Evolutionary conservation across 148 eudicot genomes (phyloP).

Genomic region (Polygonum maritimum): DNA sequence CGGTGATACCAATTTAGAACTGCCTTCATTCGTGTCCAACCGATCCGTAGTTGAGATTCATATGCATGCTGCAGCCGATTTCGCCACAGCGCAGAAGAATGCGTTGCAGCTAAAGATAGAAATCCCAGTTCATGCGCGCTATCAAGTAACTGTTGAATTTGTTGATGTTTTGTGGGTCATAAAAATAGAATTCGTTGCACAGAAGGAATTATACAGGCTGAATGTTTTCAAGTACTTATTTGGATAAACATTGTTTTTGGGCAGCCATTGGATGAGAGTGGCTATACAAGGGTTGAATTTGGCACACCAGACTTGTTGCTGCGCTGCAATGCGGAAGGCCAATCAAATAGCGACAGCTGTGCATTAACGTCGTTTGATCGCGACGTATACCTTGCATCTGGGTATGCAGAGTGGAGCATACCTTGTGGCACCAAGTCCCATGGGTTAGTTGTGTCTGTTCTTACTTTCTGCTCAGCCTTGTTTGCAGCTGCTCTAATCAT

Average conservation of each 20-base stretch:
- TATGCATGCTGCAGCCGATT: slow-evolving; percentile 28
- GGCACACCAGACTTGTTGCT: slow-evolving; percentile 49
- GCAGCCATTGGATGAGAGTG: slow-evolving; percentile 52
- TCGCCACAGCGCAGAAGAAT: slow-evolving; percentile 18
- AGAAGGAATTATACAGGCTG: neutral
- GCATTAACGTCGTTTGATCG: slow-evolving; percentile 16
- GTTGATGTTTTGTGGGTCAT: neutral
- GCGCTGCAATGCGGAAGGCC: slow-evolving; percentile 27
- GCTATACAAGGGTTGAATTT: slow-evolving; percentile 50
- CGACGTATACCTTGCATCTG: slow-evolving; percentile 12
- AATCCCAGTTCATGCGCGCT: slow-evolving; percentile 75
- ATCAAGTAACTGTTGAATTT: slow-evolving; percentile 26
- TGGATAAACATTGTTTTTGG: slow-evolving; percentile 1
- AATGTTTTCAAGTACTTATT: neutral
- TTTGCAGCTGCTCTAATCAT: slow-evolving; percentile 45
- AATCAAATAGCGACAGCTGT: slow-evolving; percentile 24
- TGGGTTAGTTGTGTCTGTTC: slow-evolving; percentile 36
- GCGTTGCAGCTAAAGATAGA: slow-evolving; percentile 34
- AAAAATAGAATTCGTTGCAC: neutral
- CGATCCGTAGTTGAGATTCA: slow-evolving; percentile 77
- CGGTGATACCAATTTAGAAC: slow-evolving; percentile 84
- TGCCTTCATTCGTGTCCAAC: slow-evolving; percentile 72
- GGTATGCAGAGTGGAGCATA: slow-evolving; percentile 46
- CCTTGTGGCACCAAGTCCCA: slow-evolving; percentile 66
- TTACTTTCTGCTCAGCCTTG: slow-evolving; percentile 59